Evolutionary conservation across 2,329 filamentous ascomycete species (phyloP).

Genomic region (Pseudonectria buxi): DNA sequence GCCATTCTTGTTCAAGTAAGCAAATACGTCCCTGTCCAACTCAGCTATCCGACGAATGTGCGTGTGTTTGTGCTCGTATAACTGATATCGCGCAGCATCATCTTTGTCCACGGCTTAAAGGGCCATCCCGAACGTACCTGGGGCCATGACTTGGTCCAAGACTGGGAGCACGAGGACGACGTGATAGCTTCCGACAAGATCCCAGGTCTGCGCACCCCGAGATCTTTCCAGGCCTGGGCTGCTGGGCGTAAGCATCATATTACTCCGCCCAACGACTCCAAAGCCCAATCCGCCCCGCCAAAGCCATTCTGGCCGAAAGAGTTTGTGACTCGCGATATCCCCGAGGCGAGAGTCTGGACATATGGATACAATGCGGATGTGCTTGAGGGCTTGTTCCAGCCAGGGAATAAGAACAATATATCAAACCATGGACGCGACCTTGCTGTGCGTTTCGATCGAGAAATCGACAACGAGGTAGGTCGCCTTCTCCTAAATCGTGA

Average conservation of each 20-base stretch:
- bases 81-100: slow-evolving; percentile 18
- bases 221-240: too few relatives aligned
- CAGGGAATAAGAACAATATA: slow-evolving; percentile 32
- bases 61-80: too few relatives aligned
- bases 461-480: slow-evolving; percentile 10
- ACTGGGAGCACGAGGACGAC: too few relatives aligned
- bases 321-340: slow-evolving; percentile 29
- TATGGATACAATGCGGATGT: slow-evolving; percentile 35
- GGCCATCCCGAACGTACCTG: slow-evolving; percentile 29
- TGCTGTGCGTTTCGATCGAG: slow-evolving; percentile 22
- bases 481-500: too few relatives aligned
- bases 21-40: too few relatives aligned
- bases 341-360: slow-evolving; percentile 31
- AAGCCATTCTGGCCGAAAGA: slow-evolving; percentile 30
- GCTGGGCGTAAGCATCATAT: too few relatives aligned
- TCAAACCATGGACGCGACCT: slow-evolving; percentile 29
- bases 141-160: slow-evolving; percentile 13
- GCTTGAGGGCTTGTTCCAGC: slow-evolving; percentile 27
- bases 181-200: too few relatives aligned
- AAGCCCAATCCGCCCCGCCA: neutral
- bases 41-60: too few relatives aligned
- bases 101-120: slow-evolving; percentile 29
- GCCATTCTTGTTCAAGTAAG: too few relatives aligned
- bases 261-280: neutral
- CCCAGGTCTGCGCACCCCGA: too few relatives aligned